Evolutionary conservation across 106 monocot species (phyloP).

Genomic region (Dendrobium nobile): DNA sequence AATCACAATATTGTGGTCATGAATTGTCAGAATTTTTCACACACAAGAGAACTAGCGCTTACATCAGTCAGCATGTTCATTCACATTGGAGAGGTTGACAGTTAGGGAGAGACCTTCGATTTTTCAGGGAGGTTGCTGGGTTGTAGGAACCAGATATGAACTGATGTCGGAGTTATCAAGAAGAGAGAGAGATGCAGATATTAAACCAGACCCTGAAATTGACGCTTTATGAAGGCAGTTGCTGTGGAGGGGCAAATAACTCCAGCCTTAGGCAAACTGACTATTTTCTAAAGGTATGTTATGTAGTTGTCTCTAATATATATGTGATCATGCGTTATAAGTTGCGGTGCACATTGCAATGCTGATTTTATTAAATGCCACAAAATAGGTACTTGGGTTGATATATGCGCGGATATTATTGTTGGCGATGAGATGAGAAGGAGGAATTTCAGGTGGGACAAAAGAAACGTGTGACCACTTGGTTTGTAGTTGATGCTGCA

Average conservation of each 20-base stretch:
- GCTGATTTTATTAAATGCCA: background rate
- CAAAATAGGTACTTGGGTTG: slow-evolving; percentile 55
- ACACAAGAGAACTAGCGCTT: slow-evolving; percentile 81
- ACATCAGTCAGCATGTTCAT: slow-evolving; percentile 84
- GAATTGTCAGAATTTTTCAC: slow-evolving; percentile 62
- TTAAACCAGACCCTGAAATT: slow-evolving; percentile 80
- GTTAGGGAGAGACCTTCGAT: slow-evolving; percentile 81
- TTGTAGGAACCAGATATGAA: slow-evolving; percentile 68
- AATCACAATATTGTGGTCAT: slow-evolving; percentile 84
- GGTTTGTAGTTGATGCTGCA: slow-evolving; percentile 21
- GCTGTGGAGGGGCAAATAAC: slow-evolving; percentile 46
- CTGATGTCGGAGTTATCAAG: slow-evolving; percentile 73
- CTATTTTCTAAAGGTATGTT: slow-evolving; percentile 68
- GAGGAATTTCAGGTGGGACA: slow-evolving; percentile 87
- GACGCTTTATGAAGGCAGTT: slow-evolving; percentile 88
- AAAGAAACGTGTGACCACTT: slow-evolving; percentile 67
- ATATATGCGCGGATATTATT: slow-evolving; percentile 64
- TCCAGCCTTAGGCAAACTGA: slow-evolving; percentile 48
- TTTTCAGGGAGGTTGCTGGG: slow-evolving; percentile 75
- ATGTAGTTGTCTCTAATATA: background rate
- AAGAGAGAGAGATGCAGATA: slow-evolving; percentile 66
- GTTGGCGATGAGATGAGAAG: slow-evolving; percentile 76
- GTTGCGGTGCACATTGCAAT: background rate
- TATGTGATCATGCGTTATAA: background rate
- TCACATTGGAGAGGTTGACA: slow-evolving; percentile 82